A percentile compares a stretch with the other conserved stretches of the same genome.
phyloP scores from a whole-genome alignment of 306 rosid genomes.

The Quercus cerris region DNA sequence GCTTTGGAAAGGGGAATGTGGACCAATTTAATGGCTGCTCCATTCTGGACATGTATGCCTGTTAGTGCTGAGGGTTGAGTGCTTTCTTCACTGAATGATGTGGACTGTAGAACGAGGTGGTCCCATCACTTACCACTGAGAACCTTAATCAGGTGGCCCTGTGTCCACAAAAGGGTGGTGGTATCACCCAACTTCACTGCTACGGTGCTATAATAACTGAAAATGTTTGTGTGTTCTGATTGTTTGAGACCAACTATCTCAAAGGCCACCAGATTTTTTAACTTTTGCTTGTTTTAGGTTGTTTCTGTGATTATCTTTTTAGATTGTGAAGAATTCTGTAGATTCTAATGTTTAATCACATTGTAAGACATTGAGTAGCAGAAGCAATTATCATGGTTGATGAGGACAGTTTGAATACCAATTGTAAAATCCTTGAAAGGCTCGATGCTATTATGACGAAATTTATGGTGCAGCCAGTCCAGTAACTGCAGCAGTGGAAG shows the following conservation, averaged over 20 bases:
- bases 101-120: constrained; percentile 1
- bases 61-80: neutral
- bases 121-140: neutral
- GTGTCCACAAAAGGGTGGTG: neutral
- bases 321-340: neutral
- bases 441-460: constrained; percentile 59
- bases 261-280: neutral
- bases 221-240: neutral
- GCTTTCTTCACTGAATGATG: constrained; percentile 12
- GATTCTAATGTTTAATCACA: neutral
- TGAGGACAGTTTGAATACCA: constrained; percentile 50
- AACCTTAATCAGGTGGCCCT: constrained; percentile 10
- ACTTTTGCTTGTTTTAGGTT: constrained; percentile 4
- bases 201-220: constrained; percentile 2
- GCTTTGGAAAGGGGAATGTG: constrained; percentile 17
- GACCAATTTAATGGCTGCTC: constrained; percentile 13
- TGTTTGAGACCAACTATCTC: neutral
- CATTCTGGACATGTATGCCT: neutral
- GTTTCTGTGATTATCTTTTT: neutral
- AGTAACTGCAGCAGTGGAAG: constrained; percentile 65
- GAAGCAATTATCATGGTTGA: neutral
- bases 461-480: constrained; percentile 80
- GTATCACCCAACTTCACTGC: neutral
- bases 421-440: constrained; percentile 60
- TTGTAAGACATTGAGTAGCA: neutral